phyloP scores from a whole-genome alignment of 2,329 filamentous ascomycete species.

The Aspergillus aculeatinus region DNA sequence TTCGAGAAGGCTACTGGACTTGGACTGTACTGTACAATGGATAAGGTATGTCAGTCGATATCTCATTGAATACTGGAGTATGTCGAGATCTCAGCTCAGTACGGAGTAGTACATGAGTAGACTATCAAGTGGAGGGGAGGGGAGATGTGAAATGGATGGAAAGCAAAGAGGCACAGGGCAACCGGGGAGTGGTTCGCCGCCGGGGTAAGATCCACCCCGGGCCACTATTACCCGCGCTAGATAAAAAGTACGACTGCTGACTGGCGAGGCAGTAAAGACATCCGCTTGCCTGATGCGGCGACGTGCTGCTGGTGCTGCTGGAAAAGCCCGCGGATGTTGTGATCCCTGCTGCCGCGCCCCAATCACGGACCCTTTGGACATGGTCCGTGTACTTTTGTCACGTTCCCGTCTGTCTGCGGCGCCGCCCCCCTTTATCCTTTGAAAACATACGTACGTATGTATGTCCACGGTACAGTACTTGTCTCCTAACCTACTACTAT shows the following conservation, averaged over 20 bases:
- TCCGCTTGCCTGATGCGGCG: slow-evolving; percentile 36
- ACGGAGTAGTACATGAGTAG: no score
- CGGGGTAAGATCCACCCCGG: slow-evolving; percentile 8
- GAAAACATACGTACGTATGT: neutral
- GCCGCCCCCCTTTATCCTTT: neutral
- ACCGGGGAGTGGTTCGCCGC: slow-evolving; percentile 21
- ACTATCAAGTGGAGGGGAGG: no score
- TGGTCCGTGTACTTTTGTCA: slow-evolving; percentile 34
- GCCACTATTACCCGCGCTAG: slow-evolving; percentile 12
- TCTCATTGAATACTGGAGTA: neutral
- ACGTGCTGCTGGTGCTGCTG: slow-evolving; percentile 25
- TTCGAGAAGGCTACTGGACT: no score
- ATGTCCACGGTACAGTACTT: no score
- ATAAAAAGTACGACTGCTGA: slow-evolving; percentile 22
- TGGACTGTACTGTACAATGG: no score
- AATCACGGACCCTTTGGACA: slow-evolving; percentile 25
- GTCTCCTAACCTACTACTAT: neutral
- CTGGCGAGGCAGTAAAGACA: slow-evolving; percentile 23
- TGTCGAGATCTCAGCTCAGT: neutral
- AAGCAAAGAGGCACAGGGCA: slow-evolving; percentile 13
- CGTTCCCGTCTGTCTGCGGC: slow-evolving; percentile 14
- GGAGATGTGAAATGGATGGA: no score
- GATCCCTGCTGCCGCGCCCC: slow-evolving; percentile 35
- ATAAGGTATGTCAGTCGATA: no score
- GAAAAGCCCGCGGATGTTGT: slow-evolving; percentile 26